phyloP scores from a whole-genome alignment of 2,329 filamentous ascomycete genomes.

The Neonectria faginata region DNA sequence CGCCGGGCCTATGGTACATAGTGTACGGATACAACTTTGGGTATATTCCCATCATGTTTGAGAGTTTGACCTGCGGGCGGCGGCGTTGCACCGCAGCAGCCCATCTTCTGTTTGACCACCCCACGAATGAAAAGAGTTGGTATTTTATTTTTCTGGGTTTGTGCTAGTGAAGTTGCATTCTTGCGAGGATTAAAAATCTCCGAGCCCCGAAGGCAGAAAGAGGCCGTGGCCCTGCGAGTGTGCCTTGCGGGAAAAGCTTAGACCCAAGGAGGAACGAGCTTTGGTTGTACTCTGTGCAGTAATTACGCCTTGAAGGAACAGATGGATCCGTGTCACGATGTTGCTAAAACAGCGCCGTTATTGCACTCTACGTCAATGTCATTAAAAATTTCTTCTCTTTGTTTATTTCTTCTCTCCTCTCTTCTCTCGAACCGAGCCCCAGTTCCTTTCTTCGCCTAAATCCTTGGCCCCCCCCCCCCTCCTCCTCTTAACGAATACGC shows the following conservation, averaged over 20 bases:
- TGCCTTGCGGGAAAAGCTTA: background rate
- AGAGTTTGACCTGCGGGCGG: slow-evolving; percentile 10
- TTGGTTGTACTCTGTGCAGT: background rate
- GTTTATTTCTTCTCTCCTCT: background rate
- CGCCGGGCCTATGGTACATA: background rate
- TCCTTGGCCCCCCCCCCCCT: background rate
- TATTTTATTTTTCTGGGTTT: too few species aligned
- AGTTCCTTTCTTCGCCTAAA: background rate
- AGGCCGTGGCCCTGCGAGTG: background rate
- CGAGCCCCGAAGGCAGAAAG: background rate
- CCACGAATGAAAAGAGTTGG: too few species aligned
- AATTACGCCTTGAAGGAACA: background rate
- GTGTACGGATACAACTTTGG: too few species aligned
- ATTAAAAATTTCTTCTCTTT: background rate
- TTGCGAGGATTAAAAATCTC: slow-evolving; percentile 8
- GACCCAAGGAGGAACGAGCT: background rate
- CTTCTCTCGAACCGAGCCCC: background rate
- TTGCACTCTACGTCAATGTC: background rate
- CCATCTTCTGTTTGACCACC: background rate
- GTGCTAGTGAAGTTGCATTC: slow-evolving; percentile 2
- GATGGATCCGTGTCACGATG: background rate
- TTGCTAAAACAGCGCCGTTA: background rate
- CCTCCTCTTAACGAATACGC: background rate
- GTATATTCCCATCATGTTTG: background rate
- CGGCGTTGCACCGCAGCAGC: background rate